phyloP scores from a whole-genome alignment of 2,329 filamentous ascomycete species.

The Aspergillus pseudonomiae region DNA sequence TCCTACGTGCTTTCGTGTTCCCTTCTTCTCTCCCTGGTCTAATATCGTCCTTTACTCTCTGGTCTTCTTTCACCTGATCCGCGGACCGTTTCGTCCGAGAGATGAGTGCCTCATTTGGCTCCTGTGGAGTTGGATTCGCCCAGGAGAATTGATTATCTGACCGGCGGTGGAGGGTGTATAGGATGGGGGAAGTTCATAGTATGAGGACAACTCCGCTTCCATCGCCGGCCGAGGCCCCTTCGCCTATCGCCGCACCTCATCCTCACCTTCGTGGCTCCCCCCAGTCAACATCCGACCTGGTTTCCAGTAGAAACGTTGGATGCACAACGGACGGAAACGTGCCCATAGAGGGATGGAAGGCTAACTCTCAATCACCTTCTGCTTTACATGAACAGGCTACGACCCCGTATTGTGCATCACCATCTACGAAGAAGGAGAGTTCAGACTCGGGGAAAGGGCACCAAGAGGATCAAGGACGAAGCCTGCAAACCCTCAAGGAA shows the following conservation, averaged over 20 bases:
- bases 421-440: conserved; percentile 24
- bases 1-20: neutral
- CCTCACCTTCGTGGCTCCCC: conserved; percentile 28
- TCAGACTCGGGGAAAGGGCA: conserved; percentile 24
- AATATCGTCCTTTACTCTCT: neutral
- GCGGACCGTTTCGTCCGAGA: conserved; percentile 36
- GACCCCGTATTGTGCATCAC: conserved; percentile 16
- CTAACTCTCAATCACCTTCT: conserved; percentile 23
- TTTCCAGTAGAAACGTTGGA: conserved; percentile 22
- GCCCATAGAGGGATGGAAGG: conserved; percentile 19
- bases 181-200: conserved; percentile 41
- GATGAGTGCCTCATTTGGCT: conserved; percentile 35
- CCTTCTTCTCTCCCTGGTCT: neutral
- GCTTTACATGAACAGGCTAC: conserved; percentile 23
- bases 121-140: conserved; percentile 35
- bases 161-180: conserved; percentile 36
- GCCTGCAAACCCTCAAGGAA: conserved; percentile 43
- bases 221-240: conserved; percentile 42
- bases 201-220: conserved; percentile 45
- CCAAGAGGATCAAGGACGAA: conserved; percentile 36
- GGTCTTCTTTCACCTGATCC: conserved; percentile 10
- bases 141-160: conserved; percentile 37
- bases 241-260: conserved; percentile 32
- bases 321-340: conserved; percentile 19
- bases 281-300: conserved; percentile 26